These are phyloP conservation scores for Mortierella sp. DNA, from an alignment of 371 early-diverging fungal species.

Conservation along the genomic window DNA sequence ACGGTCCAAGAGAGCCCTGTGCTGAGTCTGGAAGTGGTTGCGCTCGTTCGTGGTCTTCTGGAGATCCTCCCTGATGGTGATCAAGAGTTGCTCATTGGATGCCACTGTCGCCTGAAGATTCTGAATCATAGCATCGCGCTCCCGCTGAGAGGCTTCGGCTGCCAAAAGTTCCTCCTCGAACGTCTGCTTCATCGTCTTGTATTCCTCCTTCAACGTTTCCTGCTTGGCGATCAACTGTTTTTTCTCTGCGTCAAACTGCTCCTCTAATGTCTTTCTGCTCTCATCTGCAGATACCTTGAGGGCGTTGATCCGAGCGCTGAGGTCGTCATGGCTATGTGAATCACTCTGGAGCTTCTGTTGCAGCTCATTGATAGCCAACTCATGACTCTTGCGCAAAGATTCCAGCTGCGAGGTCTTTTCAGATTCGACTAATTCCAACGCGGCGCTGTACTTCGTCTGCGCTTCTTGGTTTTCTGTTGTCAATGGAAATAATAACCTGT, in stretches of 20 bases:
- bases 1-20: slow-evolving; percentile 63
- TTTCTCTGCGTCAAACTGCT: slow-evolving; percentile 61
- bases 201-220: slow-evolving; percentile 31
- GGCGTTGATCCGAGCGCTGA: slow-evolving; percentile 13
- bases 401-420: slow-evolving; percentile 18
- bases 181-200: slow-evolving; percentile 47
- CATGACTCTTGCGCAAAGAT: slow-evolving; percentile 3
- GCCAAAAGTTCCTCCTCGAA: slow-evolving; percentile 42
- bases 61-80: slow-evolving; percentile 40
- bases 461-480: slow-evolving; percentile 21
- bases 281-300: slow-evolving; percentile 26
- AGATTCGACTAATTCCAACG: slow-evolving; percentile 13
- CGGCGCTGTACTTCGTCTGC: slow-evolving; percentile 13
- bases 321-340: slow-evolving; percentile 11
- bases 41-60: slow-evolving; percentile 54
- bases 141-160: slow-evolving; percentile 38
- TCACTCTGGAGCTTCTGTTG: not conserved
- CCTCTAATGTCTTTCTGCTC: slow-evolving; percentile 33
- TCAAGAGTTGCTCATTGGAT: slow-evolving; percentile 26
- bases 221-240: slow-evolving; percentile 18
- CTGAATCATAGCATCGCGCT: slow-evolving; percentile 39
- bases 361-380: not conserved
- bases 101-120: slow-evolving; percentile 32
- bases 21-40: slow-evolving; percentile 60
- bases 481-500: not conserved